Evolutionary conservation across 2,329 filamentous ascomycete species (phyloP), one percentile per base, ranked within the genome.

Genomic region (Cladosporium velox): DNA sequence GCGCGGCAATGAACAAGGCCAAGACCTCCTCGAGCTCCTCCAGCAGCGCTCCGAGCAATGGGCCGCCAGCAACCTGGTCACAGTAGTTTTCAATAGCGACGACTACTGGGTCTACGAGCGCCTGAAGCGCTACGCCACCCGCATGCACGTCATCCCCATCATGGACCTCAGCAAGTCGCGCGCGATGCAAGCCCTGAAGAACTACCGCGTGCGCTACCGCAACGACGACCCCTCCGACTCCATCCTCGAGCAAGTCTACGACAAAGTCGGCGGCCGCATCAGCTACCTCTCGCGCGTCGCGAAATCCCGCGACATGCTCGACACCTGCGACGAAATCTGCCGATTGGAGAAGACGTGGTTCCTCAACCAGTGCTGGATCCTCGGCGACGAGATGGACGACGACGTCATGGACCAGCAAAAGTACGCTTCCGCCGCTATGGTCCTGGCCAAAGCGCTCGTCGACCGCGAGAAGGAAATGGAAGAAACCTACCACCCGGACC

Each of bases 321-420:
- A 80, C 28, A 92, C 90, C 34, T 97, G 93, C 77, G 81, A 95
- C 52, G 78, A 85, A 24, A 92, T 93, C 70, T 90, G 86, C 73
- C 81, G 86, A 41, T 85, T 84, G 47, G 91, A 93, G 74, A 91
- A 91, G 76, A 89, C 87, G 0, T 93, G 91, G 91, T 89, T 93
- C 71, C 78, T 93, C 24, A 93, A 92, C 78, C 88, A 90, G 75
- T 92, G 90, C 76, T 90, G 90, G 82, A 91, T 93, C 64, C 83
- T 93, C 1, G 91, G 91, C 21, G 82, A 80, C 67, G 88, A 89
- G 69, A 93, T 90, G 90, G 95, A 98, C 72, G 95, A 98, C 78
- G 95, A 99, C 76, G 95, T 97, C 71, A 98, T 98, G 90, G 92
- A 97, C 75, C 91, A 97, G 78, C 93, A 98, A 76, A 97, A 98